Evolutionary conservation across 2,329 filamentous ascomycete genomes (phyloP).

Genomic region (Claviceps quebecensis): DNA sequence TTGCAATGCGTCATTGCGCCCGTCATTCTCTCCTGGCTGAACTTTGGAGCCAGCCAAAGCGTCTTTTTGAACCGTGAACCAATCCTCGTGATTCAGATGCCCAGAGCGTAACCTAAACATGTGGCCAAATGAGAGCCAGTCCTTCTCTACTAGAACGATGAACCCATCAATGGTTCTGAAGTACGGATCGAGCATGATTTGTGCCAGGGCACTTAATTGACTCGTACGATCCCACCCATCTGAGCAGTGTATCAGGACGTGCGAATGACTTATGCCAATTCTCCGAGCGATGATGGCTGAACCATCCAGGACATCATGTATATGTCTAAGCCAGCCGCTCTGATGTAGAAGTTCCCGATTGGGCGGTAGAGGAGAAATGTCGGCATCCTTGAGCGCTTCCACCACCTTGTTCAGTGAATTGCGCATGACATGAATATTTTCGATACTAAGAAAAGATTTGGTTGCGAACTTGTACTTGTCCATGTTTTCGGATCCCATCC

Average conservation of each 20-base stretch:
- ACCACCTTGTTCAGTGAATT: conserved; percentile 78
- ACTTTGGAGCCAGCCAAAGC: conserved; percentile 50
- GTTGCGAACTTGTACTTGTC: conserved; percentile 86
- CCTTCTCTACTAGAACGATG: conserved; percentile 87
- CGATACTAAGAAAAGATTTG: conserved; percentile 88
- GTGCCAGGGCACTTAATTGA: conserved; percentile 79
- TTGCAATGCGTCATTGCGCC: conserved; percentile 61
- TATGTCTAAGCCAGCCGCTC: conserved; percentile 87
- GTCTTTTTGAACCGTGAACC: conserved; percentile 83
- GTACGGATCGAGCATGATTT: conserved; percentile 90
- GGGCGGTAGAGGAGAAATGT: conserved; percentile 69
- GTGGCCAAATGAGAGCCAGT: conserved; percentile 95
- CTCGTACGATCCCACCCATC: conserved; percentile 98
- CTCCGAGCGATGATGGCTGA: conserved; percentile 73
- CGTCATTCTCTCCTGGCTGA: conserved; percentile 47
- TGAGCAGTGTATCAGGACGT: conserved; percentile 93
- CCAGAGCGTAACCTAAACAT: conserved; percentile 94
- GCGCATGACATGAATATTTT: conserved; percentile 98
- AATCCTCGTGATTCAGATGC: conserved; percentile 78
- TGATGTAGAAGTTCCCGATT: conserved; percentile 68
- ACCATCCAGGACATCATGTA: conserved; percentile 69
- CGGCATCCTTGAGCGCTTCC: conserved; percentile 82
- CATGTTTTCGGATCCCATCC: conserved; percentile 94
- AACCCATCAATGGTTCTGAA: conserved; percentile 91
- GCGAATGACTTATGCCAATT: conserved; percentile 82